These are phyloP conservation scores for Ceratocystis variospora DNA, from an alignment of 2,329 filamentous ascomycete genomes.

Conservation along the genomic window DNA sequence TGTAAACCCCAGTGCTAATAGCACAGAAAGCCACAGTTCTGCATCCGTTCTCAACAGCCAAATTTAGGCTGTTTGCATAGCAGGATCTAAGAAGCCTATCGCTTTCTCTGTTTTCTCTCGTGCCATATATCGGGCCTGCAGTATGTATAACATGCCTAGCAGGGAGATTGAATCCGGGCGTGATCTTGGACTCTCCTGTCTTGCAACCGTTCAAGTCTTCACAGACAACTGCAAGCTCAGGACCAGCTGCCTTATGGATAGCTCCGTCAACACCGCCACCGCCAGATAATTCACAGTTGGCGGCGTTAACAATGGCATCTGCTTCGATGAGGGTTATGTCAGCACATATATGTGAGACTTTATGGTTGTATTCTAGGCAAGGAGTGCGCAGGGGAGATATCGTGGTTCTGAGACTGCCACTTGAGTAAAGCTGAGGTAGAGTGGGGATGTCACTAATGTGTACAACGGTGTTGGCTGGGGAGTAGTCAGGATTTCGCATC, in stretches of 20 bases:
- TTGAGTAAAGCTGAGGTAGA: neutral
- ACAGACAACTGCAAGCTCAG: slow-evolving; percentile 35
- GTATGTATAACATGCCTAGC: slow-evolving; percentile 74
- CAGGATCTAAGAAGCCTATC: slow-evolving; percentile 42
- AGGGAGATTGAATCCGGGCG: slow-evolving; percentile 60
- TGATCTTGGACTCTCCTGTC: slow-evolving; percentile 73
- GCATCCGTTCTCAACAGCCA: slow-evolving; percentile 55
- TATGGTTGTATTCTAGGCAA: slow-evolving; percentile 44
- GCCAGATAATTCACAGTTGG: slow-evolving; percentile 63
- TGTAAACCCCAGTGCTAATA: slow-evolving; percentile 81
- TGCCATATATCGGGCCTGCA: slow-evolving; percentile 66
- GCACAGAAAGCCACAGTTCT: slow-evolving; percentile 68
- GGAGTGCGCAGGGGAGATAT: neutral
- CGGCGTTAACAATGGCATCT: slow-evolving; percentile 86
- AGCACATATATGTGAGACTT: slow-evolving; percentile 53
- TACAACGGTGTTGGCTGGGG: neutral
- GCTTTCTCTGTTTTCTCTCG: slow-evolving; percentile 28
- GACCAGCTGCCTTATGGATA: slow-evolving; percentile 74
- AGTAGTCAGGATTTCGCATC: neutral
- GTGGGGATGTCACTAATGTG: neutral
- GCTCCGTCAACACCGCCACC: slow-evolving; percentile 86
- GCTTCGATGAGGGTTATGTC: slow-evolving; percentile 71
- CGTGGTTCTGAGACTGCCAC: neutral
- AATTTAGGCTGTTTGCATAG: slow-evolving; percentile 56
- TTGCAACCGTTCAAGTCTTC: slow-evolving; percentile 46